Percentiles rank a stretch among this genome's conserved stretches.
phyloP scores from a whole-genome alignment of 2,329 filamentous ascomycete genomes.

The Lomentospora prolificans region DNA sequence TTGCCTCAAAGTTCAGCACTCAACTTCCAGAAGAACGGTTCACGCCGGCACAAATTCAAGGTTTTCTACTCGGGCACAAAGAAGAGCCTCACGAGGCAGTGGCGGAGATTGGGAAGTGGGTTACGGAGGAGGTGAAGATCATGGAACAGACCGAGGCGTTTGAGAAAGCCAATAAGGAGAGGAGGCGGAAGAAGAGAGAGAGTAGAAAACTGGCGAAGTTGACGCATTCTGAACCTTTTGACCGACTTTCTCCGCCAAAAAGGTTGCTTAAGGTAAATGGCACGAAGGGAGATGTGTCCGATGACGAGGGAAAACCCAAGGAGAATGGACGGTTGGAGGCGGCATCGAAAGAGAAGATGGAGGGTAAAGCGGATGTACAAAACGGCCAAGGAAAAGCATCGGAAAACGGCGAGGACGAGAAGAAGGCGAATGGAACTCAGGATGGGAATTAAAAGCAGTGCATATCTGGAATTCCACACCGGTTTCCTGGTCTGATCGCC shows the following conservation, averaged over 20 bases:
- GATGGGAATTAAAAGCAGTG: no score
- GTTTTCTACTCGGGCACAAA: constrained; percentile 34
- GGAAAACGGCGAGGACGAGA: no score
- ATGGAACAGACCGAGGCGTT: not conserved
- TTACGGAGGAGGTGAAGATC: constrained; percentile 38
- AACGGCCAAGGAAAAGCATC: no score
- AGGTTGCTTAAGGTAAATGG: not conserved
- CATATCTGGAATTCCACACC: no score
- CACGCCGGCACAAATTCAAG: constrained; percentile 54
- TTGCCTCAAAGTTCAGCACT: constrained; percentile 39
- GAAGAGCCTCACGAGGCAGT: constrained; percentile 28
- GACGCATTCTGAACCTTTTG: not conserved
- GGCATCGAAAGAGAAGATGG: no score
- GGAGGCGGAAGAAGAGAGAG: not conserved
- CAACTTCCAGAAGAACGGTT: constrained; percentile 40
- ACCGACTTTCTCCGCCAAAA: not conserved
- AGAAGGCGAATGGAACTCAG: no score
- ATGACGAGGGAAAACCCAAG: no score
- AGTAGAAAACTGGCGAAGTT: not conserved
- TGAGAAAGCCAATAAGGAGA: not conserved
- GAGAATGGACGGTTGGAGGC: no score
- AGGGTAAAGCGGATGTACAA: no score
- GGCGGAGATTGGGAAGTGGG: constrained; percentile 2
- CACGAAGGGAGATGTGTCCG: no score
- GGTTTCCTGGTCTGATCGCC: no score